Base-by-base conservation (phyloP, 2,329 filamentous ascomycete genomes). In the Beauveria sp. region DNA sequence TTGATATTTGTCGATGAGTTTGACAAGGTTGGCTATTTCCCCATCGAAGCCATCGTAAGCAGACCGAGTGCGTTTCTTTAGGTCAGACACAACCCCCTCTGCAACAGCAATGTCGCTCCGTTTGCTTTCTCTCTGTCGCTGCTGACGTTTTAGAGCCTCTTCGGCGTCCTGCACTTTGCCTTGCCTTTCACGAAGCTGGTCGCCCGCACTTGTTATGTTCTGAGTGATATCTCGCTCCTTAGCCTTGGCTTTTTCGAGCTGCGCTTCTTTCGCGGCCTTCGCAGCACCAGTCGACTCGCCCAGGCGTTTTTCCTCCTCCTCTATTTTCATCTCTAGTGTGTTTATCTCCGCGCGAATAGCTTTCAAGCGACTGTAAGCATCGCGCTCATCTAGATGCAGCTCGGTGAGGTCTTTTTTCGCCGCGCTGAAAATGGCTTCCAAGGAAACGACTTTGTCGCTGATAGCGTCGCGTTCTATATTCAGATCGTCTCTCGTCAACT, bases 211-310 rank as follows among this genome's bases (percentile, higher is more conserved):
- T 1, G 66, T 64, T 18, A 74, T 70, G 18, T 69, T 64, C 8
- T 70, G 65, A 22, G 67, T 64, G 9, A 75, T 45, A 1, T 63
- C 57, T 50, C 65, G 65, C 50, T 74, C 72, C 28, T 64, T 65
- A 2, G 65, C 66, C 4, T 62, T 64, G 22, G 72, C 70, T 24
- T 71, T 66, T 4, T 67, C 64, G 26, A 79, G 70, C 67, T 86
- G 83, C 14, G 85, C 85, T 20, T 83, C 76, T 68, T 86, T 90
- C 64, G 81, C 77, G 9, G 83, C 78, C 68, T 89, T 85, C 26
- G 83, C 84, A 28, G 88, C 89, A 43, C 91, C 90, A 66, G 89
- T 87, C 2, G 85, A 81, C 50, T 86, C 82, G 49, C 84, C 80
- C 8, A 96, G 79, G 4, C 87, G 85, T 53, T 76, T 71, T 66